Conservation (phyloP, 2,329 filamentous ascomycete species). For the Fusarium staphyleae region DNA sequence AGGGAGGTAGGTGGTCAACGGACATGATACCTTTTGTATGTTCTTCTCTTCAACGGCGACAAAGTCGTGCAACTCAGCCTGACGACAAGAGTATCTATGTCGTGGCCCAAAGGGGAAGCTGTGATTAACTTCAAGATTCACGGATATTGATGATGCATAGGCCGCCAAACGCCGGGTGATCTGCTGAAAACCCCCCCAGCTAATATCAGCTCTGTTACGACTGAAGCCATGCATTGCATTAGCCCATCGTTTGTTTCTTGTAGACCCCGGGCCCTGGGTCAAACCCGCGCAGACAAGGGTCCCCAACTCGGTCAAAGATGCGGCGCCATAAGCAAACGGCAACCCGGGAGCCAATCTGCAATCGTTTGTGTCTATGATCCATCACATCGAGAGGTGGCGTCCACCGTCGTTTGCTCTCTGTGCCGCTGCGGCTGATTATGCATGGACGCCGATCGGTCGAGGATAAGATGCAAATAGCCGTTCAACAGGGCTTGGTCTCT, state of each 20-base stretch:
- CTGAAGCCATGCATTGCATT: conserved; percentile 18
- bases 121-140: conserved; percentile 10
- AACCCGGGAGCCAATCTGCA: too few species aligned
- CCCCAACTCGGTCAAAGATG: conserved; percentile 5
- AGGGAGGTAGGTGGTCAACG: background rate
- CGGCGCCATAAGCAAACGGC: background rate
- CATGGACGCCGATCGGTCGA: conserved; percentile 22
- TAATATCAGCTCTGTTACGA: too few species aligned
- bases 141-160: conserved; percentile 14
- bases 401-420: background rate
- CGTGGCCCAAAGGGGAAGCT: background rate
- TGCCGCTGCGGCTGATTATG: conserved; percentile 17
- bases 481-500: conserved; percentile 11
- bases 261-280: conserved; percentile 20
- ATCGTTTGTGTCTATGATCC: too few species aligned
- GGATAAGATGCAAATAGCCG: conserved; percentile 14
- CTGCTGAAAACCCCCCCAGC: background rate
- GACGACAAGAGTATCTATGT: background rate
- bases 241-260: conserved; percentile 17
- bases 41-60: background rate
- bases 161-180: conserved; percentile 9
- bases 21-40: conserved; percentile 18
- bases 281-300: background rate
- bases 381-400: background rate
- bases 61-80: conserved; percentile 5